A percentile compares a stretch with the other conserved stretches of the same genome.
These are phyloP conservation scores for Elsinoe fawcettii DNA, from an alignment of 2,329 filamentous ascomycete genomes.

Conservation along the genomic window DNA sequence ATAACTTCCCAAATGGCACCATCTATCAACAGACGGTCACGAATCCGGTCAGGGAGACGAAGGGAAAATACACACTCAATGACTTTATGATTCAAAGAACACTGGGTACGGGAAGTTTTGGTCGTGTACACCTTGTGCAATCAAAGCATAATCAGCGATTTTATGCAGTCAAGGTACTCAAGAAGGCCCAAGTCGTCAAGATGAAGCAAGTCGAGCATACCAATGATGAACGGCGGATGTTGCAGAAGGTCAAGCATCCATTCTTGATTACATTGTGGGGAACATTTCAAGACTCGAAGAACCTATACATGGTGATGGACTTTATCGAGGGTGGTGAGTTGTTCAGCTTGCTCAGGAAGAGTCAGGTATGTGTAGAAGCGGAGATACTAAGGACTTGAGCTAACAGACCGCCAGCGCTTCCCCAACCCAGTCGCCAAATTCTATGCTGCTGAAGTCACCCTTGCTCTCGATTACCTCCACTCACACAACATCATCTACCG, in stretches of 20 bases:
- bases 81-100: constrained; percentile 90
- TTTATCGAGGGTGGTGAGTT: constrained; percentile 98
- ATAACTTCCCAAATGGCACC: constrained; percentile 29
- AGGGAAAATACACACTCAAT: constrained; percentile 89
- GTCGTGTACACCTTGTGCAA: constrained; percentile 90
- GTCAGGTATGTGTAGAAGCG: constrained; percentile 54
- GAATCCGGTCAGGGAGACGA: constrained; percentile 60
- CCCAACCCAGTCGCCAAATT: constrained; percentile 98
- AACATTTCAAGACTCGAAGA: constrained; percentile 91
- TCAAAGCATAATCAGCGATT: constrained; percentile 97
- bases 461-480: constrained; percentile 92
- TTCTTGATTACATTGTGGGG: constrained; percentile 98
- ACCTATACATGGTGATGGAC: constrained; percentile 99
- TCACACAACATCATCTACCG: constrained; percentile 94
- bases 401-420: constrained; percentile 61
- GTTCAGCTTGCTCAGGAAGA: constrained; percentile 91
- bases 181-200: constrained; percentile 97
- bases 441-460: constrained; percentile 93
- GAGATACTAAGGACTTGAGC: constrained; percentile 10
- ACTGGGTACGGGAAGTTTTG: constrained; percentile 92
- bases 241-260: constrained; percentile 93
- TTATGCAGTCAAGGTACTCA: constrained; percentile 97
- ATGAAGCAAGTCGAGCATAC: constrained; percentile 99
- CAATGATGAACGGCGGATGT: constrained; percentile 93
- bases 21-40: constrained; percentile 31